Conservation (phyloP, 2,329 filamentous ascomycete genomes). For the Aureobasidium sp. region DNA sequence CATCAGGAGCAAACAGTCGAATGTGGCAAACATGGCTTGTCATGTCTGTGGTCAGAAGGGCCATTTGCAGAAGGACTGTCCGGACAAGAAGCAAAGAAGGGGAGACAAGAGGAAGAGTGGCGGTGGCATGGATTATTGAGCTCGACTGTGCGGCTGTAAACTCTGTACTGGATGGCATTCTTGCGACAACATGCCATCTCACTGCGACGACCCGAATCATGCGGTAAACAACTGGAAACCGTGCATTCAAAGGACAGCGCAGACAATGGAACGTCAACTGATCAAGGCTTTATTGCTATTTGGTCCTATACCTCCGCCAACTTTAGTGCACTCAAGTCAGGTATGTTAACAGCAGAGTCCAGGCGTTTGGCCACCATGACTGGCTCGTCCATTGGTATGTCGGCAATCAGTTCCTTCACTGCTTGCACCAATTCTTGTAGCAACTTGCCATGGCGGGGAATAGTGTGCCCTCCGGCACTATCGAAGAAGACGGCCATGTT, state of each 20-base stretch:
- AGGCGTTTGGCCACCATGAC: background rate
- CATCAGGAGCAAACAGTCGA: constrained; percentile 25
- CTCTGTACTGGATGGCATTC: too few species aligned
- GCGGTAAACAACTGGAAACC: too few species aligned
- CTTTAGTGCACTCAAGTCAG: background rate
- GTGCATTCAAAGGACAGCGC: background rate
- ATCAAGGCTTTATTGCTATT: background rate
- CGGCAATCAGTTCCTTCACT: background rate
- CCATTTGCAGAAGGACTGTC: constrained; percentile 52
- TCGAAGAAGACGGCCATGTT: constrained; percentile 1
- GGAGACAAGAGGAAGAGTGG: constrained; percentile 3
- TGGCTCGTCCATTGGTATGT: background rate
- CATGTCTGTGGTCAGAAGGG: constrained; percentile 54
- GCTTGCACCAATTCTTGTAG: background rate
- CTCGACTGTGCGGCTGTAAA: too few species aligned
- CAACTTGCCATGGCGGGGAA: background rate
- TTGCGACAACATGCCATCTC: too few species aligned
- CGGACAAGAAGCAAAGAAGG: constrained; percentile 21
- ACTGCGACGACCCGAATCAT: too few species aligned
- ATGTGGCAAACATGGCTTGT: constrained; percentile 38
- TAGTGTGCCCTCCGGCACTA: background rate
- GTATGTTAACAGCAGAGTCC: background rate
- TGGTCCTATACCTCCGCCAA: background rate
- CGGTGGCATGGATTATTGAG: background rate
- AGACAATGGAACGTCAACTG: background rate